A percentile compares a stretch with the other conserved stretches of the same genome.
Conservation (phyloP, 768 basidiomycete species). For the Clavulina sp. region DNA sequence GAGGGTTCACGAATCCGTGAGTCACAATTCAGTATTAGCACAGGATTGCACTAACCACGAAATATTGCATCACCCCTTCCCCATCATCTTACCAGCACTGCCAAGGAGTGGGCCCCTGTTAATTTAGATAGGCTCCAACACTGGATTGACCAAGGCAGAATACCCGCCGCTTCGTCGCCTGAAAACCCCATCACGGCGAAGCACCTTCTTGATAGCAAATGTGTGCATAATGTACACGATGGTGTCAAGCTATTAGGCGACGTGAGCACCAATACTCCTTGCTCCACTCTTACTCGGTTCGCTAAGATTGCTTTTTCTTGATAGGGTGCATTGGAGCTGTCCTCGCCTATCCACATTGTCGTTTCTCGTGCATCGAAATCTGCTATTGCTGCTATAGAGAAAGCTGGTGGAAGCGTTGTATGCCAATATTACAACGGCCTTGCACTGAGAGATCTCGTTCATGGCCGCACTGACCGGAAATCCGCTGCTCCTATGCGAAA, state of each 20-base stretch:
- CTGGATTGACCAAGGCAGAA: constrained; percentile 78
- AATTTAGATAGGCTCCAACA: constrained; percentile 77
- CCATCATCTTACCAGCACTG: neutral
- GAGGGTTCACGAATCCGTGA: constrained; percentile 84
- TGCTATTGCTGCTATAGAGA: constrained; percentile 74
- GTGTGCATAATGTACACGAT: constrained; percentile 73
- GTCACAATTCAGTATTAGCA: constrained; percentile 17
- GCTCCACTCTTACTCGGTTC: neutral
- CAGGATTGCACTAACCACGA: constrained; percentile 1
- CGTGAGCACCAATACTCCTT: constrained; percentile 25
- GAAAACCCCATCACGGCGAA: constrained; percentile 76
- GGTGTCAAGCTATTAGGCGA: constrained; percentile 85
- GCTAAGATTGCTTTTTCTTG: neutral
- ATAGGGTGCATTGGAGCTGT: constrained; percentile 51
- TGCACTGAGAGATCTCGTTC: constrained; percentile 61
- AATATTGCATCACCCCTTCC: neutral
- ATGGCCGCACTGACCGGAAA: constrained; percentile 49
- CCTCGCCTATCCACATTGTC: constrained; percentile 55
- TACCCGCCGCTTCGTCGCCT: constrained; percentile 56
- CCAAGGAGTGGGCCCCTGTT: constrained; percentile 68
- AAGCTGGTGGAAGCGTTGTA: constrained; percentile 61
- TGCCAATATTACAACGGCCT: constrained; percentile 87
- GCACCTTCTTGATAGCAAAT: constrained; percentile 69
- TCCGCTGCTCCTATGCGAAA: constrained; percentile 73
- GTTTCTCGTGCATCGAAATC: constrained; percentile 74